These are phyloP conservation scores for Mycosphaerella sp. DNA, from an alignment of 2,329 filamentous ascomycete species.

Conservation along the genomic window DNA sequence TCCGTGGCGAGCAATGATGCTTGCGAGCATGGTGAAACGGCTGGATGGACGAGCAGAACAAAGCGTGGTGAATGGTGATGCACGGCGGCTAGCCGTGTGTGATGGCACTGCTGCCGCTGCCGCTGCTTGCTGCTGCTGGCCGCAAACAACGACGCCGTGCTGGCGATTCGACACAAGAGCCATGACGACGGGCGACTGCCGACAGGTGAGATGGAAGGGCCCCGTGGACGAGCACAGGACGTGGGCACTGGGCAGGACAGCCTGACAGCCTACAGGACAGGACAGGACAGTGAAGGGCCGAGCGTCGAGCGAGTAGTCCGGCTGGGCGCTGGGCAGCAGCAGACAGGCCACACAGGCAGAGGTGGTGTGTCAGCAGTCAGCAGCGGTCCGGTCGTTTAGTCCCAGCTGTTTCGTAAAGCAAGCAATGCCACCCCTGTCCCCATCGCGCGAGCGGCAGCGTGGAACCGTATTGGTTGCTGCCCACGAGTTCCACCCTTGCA, in stretches of 20 bases:
- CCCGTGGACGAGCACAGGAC: not conserved
- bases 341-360: not conserved
- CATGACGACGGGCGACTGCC: not conserved
- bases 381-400: not conserved
- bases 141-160: constrained; percentile 8
- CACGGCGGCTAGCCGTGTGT: constrained; percentile 6
- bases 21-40: constrained; percentile 16
- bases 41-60: constrained; percentile 4
- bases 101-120: constrained; percentile 1
- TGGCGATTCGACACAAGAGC: not conserved
- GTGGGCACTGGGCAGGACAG: not conserved
- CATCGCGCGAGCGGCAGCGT: constrained; percentile 3
- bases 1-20: constrained; percentile 10
- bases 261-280: no score
- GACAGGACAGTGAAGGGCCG: no score
- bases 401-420: constrained; percentile 4
- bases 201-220: not conserved
- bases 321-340: not conserved
- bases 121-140: not conserved
- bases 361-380: not conserved
- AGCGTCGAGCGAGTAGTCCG: not conserved
- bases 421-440: not conserved
- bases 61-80: not conserved
- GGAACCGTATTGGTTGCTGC: constrained; percentile 17
- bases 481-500: constrained; percentile 19